Percentiles rank a stretch among this genome's conserved stretches.
These are phyloP conservation scores for Asparagopsis taxiformis DNA, from an alignment of 31 red algal genomes.

Conservation along the genomic window DNA sequence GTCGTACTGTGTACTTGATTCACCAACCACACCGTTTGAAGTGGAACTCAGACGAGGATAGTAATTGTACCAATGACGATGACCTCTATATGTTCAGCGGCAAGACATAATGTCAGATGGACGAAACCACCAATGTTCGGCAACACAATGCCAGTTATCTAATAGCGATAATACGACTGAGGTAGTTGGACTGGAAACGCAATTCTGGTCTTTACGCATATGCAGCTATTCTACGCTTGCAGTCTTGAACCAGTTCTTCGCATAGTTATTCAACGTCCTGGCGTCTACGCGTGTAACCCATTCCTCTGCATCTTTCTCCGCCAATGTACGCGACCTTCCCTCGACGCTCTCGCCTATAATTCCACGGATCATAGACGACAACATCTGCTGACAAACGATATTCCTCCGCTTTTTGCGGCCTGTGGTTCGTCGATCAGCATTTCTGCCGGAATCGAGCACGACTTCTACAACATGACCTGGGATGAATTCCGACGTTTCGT, in stretches of 20 bases:
- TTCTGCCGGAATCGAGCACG: conserved; percentile 20
- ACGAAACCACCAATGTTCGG: too few relatives aligned
- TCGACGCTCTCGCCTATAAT: conserved; percentile 28
- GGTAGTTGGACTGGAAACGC: not conserved
- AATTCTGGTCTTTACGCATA: not conserved
- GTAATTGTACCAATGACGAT: too few relatives aligned
- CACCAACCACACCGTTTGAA: too few relatives aligned
- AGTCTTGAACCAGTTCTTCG: conserved; percentile 25
- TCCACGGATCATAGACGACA: conserved; percentile 37
- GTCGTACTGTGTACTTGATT: too few relatives aligned
- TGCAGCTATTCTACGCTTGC: conserved; percentile 1
- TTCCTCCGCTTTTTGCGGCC: conserved; percentile 1
- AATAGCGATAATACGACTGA: not conserved
- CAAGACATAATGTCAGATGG: too few relatives aligned
- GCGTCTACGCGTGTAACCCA: conserved; percentile 24
- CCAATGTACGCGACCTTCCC: conserved; percentile 21
- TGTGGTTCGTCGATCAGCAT: not conserved
- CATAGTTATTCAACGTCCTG: conserved; percentile 20
- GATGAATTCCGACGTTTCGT: not conserved
- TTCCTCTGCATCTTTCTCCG: conserved; percentile 28
- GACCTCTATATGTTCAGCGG: too few relatives aligned
- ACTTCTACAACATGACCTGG: conserved; percentile 5
- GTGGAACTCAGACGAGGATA: too few relatives aligned
- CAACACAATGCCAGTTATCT: too few relatives aligned
- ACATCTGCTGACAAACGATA: conserved; percentile 4